Evolutionary conservation across 164 flowering plant genomes (phyloP), one percentile per base, ranked within the genome.

Genomic region (Piper betle): DNA sequence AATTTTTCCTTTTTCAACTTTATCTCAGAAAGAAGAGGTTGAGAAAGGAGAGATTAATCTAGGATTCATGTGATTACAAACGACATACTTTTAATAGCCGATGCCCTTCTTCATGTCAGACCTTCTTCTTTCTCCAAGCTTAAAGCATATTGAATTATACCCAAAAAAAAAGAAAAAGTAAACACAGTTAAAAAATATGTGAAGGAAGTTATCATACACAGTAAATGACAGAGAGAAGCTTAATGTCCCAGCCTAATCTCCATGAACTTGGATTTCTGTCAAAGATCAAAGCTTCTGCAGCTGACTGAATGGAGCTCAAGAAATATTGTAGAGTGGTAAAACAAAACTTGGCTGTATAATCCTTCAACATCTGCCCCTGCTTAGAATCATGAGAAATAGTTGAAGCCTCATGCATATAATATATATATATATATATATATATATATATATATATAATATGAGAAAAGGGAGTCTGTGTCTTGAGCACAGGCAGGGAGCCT

Each of bases 221-320:
- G 20, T 76, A 76, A 6, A 41, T 20, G n/a, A 73, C 61, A 3
- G 73, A 54, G 41, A 73, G 43, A 0, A 73, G 67, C 57, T 61
- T 62, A 38, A 76, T 10, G 39, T 76, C 57, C 72, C 72, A 76
- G 1, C 71, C 77, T 59, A 76, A 37, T 53, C 66, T 73, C 79
- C 79, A 76, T 16, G 73, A 57, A 38, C 41, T 16, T n/a, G n/a
- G 62, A 25, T 73, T 65, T 59, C 75, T 61, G 37, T 73, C 69
- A 6, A 73, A 53, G 39, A 61, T 69, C 10, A 68, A 55, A 4
- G 79, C 79, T 5, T 64, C 37, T 1, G 62, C 37, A 52, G 65
- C 63, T 2, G 73, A 65, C 62, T 76, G 77, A 58, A 68, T 2
- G 38, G 67, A 43, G 52, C 77, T 73, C 1, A 58, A 39, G 17